Base-by-base conservation (phyloP, 1,139 yeast species). In the Lodderomyces pseudojiufengensis region DNA sequence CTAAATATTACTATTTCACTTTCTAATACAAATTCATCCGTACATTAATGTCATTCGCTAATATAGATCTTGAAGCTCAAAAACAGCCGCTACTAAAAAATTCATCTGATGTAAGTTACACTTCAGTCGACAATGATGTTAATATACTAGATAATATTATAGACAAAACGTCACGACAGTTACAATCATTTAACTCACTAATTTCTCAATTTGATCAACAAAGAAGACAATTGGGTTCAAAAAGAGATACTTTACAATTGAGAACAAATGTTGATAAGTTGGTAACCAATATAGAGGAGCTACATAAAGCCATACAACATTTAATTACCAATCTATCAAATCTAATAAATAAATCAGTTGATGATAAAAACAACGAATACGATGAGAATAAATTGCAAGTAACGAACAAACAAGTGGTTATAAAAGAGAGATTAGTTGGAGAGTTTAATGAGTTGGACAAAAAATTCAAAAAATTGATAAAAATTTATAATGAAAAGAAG, bases 1-100 rank as follows among this genome's bases (percentile, higher is more conserved):
- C 7, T 18, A 18, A 18, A 18, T 5, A 18, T 18, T 18, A 5
- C 20, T 5, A 18, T 5, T 5, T 18, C 7, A 18, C 20, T 18
- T 18, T 5, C 5, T 5, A 18, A 5, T 18, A 5, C 20, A 5
- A 18, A 18, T 18, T 7, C 5, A 18, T 18, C 7, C 7, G 20
- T 7, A 18, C 5, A 10, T 26, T 27, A 22, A 79, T 79, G 85
- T 79, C 85, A 3, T 78, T 79, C 61, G 78, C 81, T 30, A 71
- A 73, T 41, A 61, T 60, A 31, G 84, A 78, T 52, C 44, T 75
- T 9, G 84, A 78, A 51, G 76, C 83, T 2, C 84, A 78, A 45
- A 59, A 45, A 36, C 36, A 41, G 29, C 54, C 58, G 13, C 31
- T 47, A 7, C 34, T 41, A 3, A 43, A 44, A 23, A 28, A 24